Base-by-base conservation (phyloP, 441 rosid genomes). In the Syzygium syzygioides region DNA sequence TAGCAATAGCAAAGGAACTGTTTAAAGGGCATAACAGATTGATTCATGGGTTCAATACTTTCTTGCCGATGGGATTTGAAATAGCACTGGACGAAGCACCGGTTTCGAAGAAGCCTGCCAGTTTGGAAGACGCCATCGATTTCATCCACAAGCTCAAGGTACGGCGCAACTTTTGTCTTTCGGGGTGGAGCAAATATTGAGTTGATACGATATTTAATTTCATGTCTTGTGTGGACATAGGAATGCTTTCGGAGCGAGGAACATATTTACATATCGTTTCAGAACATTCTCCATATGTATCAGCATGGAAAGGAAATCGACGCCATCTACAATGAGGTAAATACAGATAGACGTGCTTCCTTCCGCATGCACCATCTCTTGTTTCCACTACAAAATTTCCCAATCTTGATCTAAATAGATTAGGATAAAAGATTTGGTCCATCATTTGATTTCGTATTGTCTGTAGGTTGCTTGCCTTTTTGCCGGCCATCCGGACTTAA, bases 131-230 rank as follows among this genome's bases (percentile, higher is more conserved):
- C 94, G 99, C 99, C 60, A 96, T 97, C 86, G 94, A 91, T 89
- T 97, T 96, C 93, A 98, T 98, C 6, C 95, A 97, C 93, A 98
- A 96, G 91, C 95, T 97, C 89, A 95, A 98, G 99, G 99, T 97
- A 88, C 68, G 88, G 87, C 7, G 34, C 8, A 9, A 34, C 54
- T 76, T 15, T 12, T 90, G 26, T 9, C 92, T 80, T 55, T 88
- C 23, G 10, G 18, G 83, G 18, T 26, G 18, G n/a, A 41, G 83
- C 17, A 76, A 76, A 23, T 76, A 12, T 18, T 6, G n/a, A 76
- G 50, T 41, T 1, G 28, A 26, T n/a, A 25, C 23, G 30, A 54
- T 32, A 88, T 85, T 88, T 79, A 26, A 86, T 41, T 84, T 85
- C 79, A n/a, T 85, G 76, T 90, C 85, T 68, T 80, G 57, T 37